A percentile compares a stretch with the other conserved stretches of the same genome.
Evolutionary conservation across 2,329 filamentous ascomycete species (phyloP).

Genomic region (Claviceps digitariae): DNA sequence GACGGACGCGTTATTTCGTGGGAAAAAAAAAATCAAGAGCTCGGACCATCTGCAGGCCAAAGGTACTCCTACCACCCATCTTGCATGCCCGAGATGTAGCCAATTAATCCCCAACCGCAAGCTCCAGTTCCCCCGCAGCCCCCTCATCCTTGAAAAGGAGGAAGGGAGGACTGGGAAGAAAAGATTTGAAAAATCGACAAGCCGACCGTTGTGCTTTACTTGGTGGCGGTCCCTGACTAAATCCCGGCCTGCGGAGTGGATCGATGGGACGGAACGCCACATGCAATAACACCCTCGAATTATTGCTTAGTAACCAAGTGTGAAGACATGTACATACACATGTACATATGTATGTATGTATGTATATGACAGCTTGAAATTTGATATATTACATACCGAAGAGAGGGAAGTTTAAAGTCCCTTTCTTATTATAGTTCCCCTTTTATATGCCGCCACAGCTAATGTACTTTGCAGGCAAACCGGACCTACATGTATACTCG

Average conservation of each 20-base stretch:
- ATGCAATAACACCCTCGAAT: neutral
- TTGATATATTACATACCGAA: neutral
- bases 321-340: neutral
- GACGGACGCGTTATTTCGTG: neutral
- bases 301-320: neutral
- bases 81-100: neutral
- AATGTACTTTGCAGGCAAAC: no score
- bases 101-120: neutral
- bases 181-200: neutral
- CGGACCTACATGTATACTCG: neutral
- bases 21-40: neutral
- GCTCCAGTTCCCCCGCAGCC: neutral
- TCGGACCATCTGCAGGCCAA: neutral
- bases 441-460: no score
- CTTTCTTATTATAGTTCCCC: no score
- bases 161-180: neutral
- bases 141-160: neutral
- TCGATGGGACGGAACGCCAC: slow-evolving; percentile 3
- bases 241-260: neutral
- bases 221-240: neutral
- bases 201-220: neutral
- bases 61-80: neutral
- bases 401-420: neutral
- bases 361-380: neutral
- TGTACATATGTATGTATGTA: no score